Evolutionary conservation across 169 alveolate species (phyloP).

Genomic region (Eimeria falciformis): DNA sequence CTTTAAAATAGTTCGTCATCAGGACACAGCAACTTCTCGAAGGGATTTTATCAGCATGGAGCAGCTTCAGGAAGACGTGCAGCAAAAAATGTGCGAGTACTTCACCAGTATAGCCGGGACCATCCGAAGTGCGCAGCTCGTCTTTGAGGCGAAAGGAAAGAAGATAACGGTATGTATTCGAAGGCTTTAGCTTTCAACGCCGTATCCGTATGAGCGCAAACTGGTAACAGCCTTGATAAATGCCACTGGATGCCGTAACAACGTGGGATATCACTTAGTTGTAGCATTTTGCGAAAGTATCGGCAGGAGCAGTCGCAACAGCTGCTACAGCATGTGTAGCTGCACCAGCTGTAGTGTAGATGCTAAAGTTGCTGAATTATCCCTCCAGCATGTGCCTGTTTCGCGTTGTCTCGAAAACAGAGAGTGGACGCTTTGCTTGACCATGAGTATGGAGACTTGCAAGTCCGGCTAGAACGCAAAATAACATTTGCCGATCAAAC

Average conservation of each 20-base stretch:
- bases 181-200: not conserved
- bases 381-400: no score
- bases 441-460: slow-evolving; percentile 46
- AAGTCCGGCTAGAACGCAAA: slow-evolving; percentile 55
- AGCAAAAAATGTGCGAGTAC: slow-evolving; percentile 32
- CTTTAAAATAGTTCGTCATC: slow-evolving; percentile 11
- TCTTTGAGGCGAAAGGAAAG: slow-evolving; percentile 44
- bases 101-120: slow-evolving; percentile 29
- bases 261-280: no score
- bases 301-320: no score
- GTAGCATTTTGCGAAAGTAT: no score
- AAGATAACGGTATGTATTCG: not conserved
- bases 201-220: no score
- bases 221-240: no score
- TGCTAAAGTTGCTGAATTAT: no score
- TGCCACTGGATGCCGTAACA: no score
- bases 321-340: no score
- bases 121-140: slow-evolving; percentile 42
- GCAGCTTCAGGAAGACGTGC: slow-evolving; percentile 48
- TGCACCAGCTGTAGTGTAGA: no score
- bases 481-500: slow-evolving; percentile 34
- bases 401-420: not conserved
- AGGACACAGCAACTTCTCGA: not conserved
- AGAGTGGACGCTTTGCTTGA: slow-evolving; percentile 29
- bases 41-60: slow-evolving; percentile 35